phyloP scores from a whole-genome alignment of 2,329 filamentous ascomycete genomes.

The Ceratocystis harringtonii region DNA sequence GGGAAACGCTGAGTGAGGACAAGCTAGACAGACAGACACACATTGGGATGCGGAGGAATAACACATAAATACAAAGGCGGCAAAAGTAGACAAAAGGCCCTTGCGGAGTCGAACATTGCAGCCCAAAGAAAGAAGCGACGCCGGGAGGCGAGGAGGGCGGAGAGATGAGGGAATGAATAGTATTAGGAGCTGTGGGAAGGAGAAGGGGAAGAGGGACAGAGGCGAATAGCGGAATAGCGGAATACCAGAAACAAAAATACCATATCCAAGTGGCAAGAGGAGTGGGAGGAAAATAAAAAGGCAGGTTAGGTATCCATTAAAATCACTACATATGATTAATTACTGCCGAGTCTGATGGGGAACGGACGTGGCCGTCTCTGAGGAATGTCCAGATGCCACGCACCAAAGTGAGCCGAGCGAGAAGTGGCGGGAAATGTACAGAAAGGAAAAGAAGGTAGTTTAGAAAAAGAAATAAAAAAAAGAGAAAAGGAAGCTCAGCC shows the following conservation, averaged over 20 bases:
- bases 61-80: constrained; percentile 10
- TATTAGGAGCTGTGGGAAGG: background rate
- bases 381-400: background rate
- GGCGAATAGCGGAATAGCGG: too few relatives aligned
- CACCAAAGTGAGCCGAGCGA: background rate
- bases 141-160: background rate
- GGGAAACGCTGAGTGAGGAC: background rate
- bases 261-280: background rate
- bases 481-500: background rate
- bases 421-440: background rate
- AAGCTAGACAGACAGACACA: background rate
- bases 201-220: background rate
- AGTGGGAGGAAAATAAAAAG: background rate
- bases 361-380: too few relatives aligned
- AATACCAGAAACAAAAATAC: too few relatives aligned
- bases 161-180: too few relatives aligned
- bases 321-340: constrained; percentile 3
- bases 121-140: constrained; percentile 3
- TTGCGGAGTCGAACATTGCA: constrained; percentile 1
- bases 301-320: background rate
- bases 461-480: background rate
- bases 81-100: background rate
- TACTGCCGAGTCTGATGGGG: too few relatives aligned
- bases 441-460: background rate
- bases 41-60: background rate